Percentiles rank a stretch among this genome's conserved stretches.
These are phyloP conservation scores for Cornus controversa DNA, from an alignment of 148 eudicot genomes.

Conservation along the genomic window DNA sequence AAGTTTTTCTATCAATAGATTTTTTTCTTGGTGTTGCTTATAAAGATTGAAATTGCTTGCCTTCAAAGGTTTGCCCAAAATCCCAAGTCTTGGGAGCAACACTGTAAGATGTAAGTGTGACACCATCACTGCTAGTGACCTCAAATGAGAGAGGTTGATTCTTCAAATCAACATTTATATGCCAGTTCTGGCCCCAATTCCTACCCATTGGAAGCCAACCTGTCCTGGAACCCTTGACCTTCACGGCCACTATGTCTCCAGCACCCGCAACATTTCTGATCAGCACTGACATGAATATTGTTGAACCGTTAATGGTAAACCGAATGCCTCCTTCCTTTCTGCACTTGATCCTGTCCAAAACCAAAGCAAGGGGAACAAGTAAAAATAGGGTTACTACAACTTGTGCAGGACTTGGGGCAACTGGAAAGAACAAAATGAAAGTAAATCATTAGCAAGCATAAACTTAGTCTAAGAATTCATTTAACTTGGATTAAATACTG, in stretches of 20 bases:
- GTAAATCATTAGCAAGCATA: not conserved
- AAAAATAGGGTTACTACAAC: not conserved
- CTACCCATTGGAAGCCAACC: slow-evolving; percentile 94
- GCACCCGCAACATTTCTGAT: slow-evolving; percentile 87
- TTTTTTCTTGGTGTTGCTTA: not conserved
- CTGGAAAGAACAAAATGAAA: too few species aligned
- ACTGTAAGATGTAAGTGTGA: slow-evolving; percentile 60
- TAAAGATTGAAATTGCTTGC: slow-evolving; percentile 69
- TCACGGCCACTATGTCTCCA: slow-evolving; percentile 65
- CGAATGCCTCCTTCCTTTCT: slow-evolving; percentile 89
- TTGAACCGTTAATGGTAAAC: slow-evolving; percentile 67
- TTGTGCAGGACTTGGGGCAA: not conserved
- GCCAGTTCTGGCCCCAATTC: slow-evolving; percentile 93
- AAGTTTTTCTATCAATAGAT: not conserved
- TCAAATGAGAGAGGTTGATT: slow-evolving; percentile 85
- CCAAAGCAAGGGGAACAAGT: not conserved
- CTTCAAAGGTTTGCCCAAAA: slow-evolving; percentile 78
- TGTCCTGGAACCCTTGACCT: slow-evolving; percentile 79
- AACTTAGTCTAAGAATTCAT: not conserved
- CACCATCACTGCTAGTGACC: slow-evolving; percentile 73
- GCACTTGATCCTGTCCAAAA: slow-evolving; percentile 66
- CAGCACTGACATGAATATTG: slow-evolving; percentile 68
- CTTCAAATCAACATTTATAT: slow-evolving; percentile 72
- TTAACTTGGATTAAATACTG: too few species aligned
- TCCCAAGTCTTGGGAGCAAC: slow-evolving; percentile 84